Evolutionary conservation across 2,329 filamentous ascomycete species (phyloP), one percentile per base, ranked within the genome.

Genomic region (Exophiala spinifera): DNA sequence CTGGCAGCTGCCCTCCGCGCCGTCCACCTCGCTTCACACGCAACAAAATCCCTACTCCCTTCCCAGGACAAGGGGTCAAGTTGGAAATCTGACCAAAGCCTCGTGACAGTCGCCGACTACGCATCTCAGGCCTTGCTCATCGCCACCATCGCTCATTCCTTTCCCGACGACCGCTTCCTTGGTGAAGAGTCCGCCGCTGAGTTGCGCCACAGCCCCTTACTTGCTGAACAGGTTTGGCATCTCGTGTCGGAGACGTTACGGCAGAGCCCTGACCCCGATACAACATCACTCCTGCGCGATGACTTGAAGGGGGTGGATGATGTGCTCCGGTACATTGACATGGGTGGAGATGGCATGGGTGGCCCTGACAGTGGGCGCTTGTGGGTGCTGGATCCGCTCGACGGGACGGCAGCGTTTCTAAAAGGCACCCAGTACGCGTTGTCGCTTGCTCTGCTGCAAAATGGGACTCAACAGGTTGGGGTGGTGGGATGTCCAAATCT

Each of bases 371-470:
- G 11, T 5, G 45, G 31, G 13, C 13, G 45, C 13, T 7, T 47
- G 14, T 47, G 45, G 45, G 17, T 47, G 13, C 5, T 47, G 23
- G 45, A 47, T 20, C 45, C 45, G 5, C n/a, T 47, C 20, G 45
- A 47, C 28, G 45, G 45, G 7, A 47, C 45, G 13, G 31, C 23
- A 5, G n/a, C 45, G 5, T 47, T 47, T 14, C 4, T 47, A 10
- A n/a, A 14, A 33, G 45, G 45, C 6, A 14, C 34, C 13, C 23
- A 33, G 17, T 47, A 47, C 19, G 45, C 11, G 1, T 15, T 47
- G 6, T 33, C 23, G 4, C n/a, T 47, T 17, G 20, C 45, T 11
- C 45, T 47, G 4, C 7, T 47, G 4, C 15, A 47, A 15, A 13
- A 47, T 17, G 45, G 45, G 17, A 28, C n/a, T 15, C 14, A 47